Evolutionary conservation across 1,139 yeast species (phyloP).

Genomic region (Blastobotrys serpentis): DNA sequence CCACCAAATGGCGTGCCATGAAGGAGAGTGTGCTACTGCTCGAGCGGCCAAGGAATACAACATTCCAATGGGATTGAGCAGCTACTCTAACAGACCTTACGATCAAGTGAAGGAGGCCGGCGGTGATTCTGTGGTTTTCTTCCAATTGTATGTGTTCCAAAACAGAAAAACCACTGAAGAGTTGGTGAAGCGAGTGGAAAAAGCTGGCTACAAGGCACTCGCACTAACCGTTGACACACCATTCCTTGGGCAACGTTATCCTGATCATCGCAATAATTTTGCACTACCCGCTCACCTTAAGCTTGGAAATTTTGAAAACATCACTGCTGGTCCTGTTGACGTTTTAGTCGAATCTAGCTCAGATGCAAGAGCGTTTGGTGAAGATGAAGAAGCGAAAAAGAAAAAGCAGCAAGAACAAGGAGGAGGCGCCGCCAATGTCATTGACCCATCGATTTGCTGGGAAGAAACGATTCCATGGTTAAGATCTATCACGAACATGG

Average conservation of each 20-base stretch:
- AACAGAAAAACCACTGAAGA: slow-evolving; percentile 45
- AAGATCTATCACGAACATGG: slow-evolving; percentile 37
- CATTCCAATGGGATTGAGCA: slow-evolving; percentile 40
- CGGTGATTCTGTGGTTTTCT: slow-evolving; percentile 33
- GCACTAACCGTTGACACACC: slow-evolving; percentile 71
- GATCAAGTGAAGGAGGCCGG: slow-evolving; percentile 38
- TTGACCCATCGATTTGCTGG: slow-evolving; percentile 71
- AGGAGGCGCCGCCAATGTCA: slow-evolving; percentile 42
- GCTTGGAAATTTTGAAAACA: slow-evolving; percentile 35
- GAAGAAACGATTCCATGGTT: slow-evolving; percentile 49
- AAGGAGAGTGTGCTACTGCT: slow-evolving; percentile 54
- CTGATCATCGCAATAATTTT: slow-evolving; percentile 50
- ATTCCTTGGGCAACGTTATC: slow-evolving; percentile 61
- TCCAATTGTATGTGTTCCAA: slow-evolving; percentile 50
- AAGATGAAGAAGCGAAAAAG: slow-evolving; percentile 15
- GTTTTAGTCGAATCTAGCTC: slow-evolving; percentile 33
- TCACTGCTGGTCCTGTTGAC: slow-evolving; percentile 32
- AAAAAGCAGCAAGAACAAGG: slow-evolving; percentile 13
- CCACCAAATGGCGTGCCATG: slow-evolving; percentile 61
- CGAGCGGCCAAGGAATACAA: slow-evolving; percentile 35
- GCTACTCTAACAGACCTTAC: slow-evolving; percentile 36
- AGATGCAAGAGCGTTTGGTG: slow-evolving; percentile 23
- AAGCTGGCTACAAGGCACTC: slow-evolving; percentile 56
- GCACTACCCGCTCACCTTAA: slow-evolving; percentile 40
- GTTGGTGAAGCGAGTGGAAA: slow-evolving; percentile 51